Percentiles rank a stretch among this genome's conserved stretches.
These are phyloP conservation scores for Leccinum incarnatum DNA, from an alignment of 768 basidiomycete species.

Conservation along the genomic window DNA sequence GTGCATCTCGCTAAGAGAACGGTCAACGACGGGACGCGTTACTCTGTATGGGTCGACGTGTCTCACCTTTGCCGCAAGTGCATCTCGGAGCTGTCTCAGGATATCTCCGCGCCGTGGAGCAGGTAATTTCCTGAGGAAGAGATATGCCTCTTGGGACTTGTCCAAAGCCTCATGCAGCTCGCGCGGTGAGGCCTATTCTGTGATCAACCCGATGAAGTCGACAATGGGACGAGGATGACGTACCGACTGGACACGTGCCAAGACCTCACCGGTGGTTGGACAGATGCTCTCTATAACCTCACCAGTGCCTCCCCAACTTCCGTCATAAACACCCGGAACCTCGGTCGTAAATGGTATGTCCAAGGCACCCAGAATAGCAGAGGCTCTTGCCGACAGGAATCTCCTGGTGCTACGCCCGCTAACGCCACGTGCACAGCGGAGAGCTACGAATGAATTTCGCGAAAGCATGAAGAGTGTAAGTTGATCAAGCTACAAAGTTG, in stretches of 20 bases:
- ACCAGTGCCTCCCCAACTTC: constrained; percentile 75
- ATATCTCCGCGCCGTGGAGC: constrained; percentile 89
- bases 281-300: constrained; percentile 69
- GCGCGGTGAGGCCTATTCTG: constrained; percentile 56
- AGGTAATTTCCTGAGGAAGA: constrained; percentile 69
- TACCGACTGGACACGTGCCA: constrained; percentile 73
- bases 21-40: constrained; percentile 8
- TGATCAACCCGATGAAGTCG: constrained; percentile 12
- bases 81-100: constrained; percentile 82
- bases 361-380: constrained; percentile 60
- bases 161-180: constrained; percentile 71
- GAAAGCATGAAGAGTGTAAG: constrained; percentile 18
- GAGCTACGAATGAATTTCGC: constrained; percentile 16
- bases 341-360: constrained; percentile 57
- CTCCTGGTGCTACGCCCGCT: background rate
- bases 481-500: background rate
- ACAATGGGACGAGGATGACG: constrained; percentile 22
- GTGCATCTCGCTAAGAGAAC: constrained; percentile 57
- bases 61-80: constrained; percentile 69
- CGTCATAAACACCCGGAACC: constrained; percentile 77
- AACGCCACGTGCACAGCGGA: constrained; percentile 21
- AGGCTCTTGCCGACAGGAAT: constrained; percentile 66
- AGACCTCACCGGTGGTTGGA: constrained; percentile 82
- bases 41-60: background rate
- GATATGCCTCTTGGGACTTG: constrained; percentile 72